These are phyloP conservation scores for Helotiales sp. DNA, from an alignment of 2,329 filamentous ascomycete species.

Conservation along the genomic window DNA sequence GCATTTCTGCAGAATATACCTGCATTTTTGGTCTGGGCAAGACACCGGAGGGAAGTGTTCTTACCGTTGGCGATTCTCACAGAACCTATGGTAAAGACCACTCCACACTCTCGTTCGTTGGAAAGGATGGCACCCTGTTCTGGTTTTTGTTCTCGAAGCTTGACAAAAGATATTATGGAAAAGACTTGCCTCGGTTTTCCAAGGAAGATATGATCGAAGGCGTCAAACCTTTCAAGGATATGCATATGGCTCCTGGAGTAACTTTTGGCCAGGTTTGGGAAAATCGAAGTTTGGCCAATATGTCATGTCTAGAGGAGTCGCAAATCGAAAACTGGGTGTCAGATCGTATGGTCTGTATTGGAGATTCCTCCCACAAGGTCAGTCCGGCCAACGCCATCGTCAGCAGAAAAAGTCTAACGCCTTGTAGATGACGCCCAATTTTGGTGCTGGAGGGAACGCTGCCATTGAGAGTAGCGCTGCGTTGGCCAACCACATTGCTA, in stretches of 20 bases:
- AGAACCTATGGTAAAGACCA: slow-evolving; percentile 21
- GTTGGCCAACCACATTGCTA: slow-evolving; percentile 41
- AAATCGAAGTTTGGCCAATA: slow-evolving; percentile 10
- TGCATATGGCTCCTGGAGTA: slow-evolving; percentile 13
- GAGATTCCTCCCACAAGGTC: slow-evolving; percentile 38
- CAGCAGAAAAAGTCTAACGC: neutral
- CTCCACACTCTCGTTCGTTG: slow-evolving; percentile 29
- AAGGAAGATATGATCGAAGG: slow-evolving; percentile 24
- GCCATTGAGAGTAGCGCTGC: slow-evolving; percentile 47
- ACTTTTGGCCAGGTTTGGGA: slow-evolving; percentile 30
- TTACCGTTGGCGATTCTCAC: slow-evolving; percentile 24
- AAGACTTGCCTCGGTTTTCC: slow-evolving; percentile 29
- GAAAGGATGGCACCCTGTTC: slow-evolving; percentile 22
- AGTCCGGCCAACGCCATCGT: neutral
- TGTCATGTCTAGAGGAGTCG: slow-evolving; percentile 30
- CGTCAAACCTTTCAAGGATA: slow-evolving; percentile 14
- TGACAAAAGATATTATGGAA: slow-evolving; percentile 18
- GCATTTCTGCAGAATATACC: slow-evolving; percentile 30
- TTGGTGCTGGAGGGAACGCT: slow-evolving; percentile 47
- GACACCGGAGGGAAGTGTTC: slow-evolving; percentile 20
- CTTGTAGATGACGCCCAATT: slow-evolving; percentile 25
- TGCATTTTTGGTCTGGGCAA: slow-evolving; percentile 29
- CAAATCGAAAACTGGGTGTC: slow-evolving; percentile 31
- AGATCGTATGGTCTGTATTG: slow-evolving; percentile 32
- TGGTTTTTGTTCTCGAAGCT: slow-evolving; percentile 30